Base-by-base conservation (phyloP, 345 rosid genomes). In the Linum lewisii region DNA sequence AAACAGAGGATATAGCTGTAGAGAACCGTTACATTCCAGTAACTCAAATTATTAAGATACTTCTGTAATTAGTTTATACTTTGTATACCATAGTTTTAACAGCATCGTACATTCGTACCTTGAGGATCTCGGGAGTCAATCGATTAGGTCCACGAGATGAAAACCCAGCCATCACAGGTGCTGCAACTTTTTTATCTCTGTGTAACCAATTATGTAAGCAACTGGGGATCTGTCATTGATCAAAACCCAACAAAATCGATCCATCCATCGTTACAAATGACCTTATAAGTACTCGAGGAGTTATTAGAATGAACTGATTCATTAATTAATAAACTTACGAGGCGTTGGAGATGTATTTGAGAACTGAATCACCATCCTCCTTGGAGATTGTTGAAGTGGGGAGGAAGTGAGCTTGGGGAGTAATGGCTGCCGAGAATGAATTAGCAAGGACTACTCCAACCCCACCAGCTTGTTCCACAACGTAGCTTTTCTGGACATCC, bases 391-490 rank as follows among this genome's bases (percentile, higher is more conserved):
- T 80, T 26, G 87, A 71, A 42, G 87, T 83, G 57, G 79, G 75
- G 60, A 63, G 50, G 44, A 82, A 82, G 15, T 83, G 87, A 34
- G 77, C 70, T 44, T 82, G 84, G 20, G 79, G 74, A 63, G 75
- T 79, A 69, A 69, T 72, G 68, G 77, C 81, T 3, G 54, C 66
- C 55, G 79, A 11, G 18, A 11, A 42, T 42, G 47, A 62, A 24
- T 82, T 84, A 19, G 79, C 70, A 51, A 82, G 80, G 60, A 82
- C 66, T 84, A 82, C 77, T 58, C 87, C 87, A 51, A 75, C 36
- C 52, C 81, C 84, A n/a, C 87, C 87, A 21, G 82, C 87, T 58
- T 69, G 79, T 71, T 75, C 75, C 51, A 82, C 87, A 21, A 75
- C 66, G 13, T 5, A 32, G 69, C 84, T 69, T 66, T 82, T 82